Conservation (phyloP, 1,284 basidiomycete genomes). For the Apiotrichum domesticum region DNA sequence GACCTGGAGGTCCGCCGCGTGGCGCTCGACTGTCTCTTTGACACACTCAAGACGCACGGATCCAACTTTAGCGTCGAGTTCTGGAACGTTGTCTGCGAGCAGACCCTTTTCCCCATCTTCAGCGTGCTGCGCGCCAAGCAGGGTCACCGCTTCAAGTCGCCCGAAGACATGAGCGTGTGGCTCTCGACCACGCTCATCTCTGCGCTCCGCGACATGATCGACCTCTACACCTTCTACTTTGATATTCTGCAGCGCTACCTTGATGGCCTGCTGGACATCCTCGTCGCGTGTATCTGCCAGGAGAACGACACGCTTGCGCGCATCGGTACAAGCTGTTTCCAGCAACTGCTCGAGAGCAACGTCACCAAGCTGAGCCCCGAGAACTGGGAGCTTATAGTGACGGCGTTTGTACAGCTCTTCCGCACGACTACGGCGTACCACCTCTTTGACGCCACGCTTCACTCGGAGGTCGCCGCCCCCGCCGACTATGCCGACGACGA, state of each 20-base stretch:
- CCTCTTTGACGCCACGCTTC: conserved; percentile 83
- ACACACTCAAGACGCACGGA: conserved; percentile 87
- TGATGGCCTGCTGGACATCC: conserved; percentile 83
- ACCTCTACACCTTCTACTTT: conserved; percentile 95
- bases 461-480: conserved; percentile 66
- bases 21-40: conserved; percentile 95
- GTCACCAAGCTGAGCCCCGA: conserved; percentile 76
- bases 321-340: conserved; percentile 96
- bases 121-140: conserved; percentile 64
- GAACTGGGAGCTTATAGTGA: conserved; percentile 88
- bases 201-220: conserved; percentile 89
- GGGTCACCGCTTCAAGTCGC: conserved; percentile 81
- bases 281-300: conserved; percentile 98
- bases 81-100: conserved; percentile 96
- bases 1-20: conserved; percentile 92
- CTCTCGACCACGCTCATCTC: conserved; percentile 99
- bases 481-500: conserved; percentile 52
- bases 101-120: conserved; percentile 98
- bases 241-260: conserved; percentile 83
- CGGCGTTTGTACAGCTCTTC: conserved; percentile 93
- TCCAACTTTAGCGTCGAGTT: conserved; percentile 81
- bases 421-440: conserved; percentile 96
- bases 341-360: conserved; percentile 92
- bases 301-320: conserved; percentile 97
- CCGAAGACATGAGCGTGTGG: conserved; percentile 99